Percentiles rank a stretch among this genome's conserved stretches.
Evolutionary conservation across 352 stramenopile genomes (phyloP).

Genomic region (Globisporangium takayamanum): DNA sequence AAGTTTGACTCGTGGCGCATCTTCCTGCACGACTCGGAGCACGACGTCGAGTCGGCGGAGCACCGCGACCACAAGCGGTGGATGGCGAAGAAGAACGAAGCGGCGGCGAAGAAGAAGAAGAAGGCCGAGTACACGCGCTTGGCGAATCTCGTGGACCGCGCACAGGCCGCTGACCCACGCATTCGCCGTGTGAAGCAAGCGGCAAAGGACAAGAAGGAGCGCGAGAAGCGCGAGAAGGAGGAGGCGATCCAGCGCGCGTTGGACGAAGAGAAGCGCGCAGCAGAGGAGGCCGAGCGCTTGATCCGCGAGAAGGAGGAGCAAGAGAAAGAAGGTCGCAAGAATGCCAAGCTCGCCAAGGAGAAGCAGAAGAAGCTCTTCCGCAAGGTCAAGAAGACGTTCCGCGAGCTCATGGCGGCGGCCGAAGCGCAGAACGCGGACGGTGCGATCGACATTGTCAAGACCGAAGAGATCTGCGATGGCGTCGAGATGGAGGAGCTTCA

Average conservation of each 20-base stretch:
- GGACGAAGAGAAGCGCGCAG: conserved; percentile 58
- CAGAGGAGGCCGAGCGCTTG: conserved; percentile 48
- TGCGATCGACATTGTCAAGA: conserved; percentile 65
- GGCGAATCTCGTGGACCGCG: conserved; percentile 72
- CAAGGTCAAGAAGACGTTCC: conserved; percentile 83
- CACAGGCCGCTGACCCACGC: conserved; percentile 62
- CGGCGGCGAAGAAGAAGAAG: conserved; percentile 84
- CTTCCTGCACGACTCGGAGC: conserved; percentile 78
- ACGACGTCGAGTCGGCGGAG: conserved; percentile 80
- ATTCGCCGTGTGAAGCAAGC: conserved; percentile 80
- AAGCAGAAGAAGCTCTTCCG: conserved; percentile 84
- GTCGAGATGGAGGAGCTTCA: conserved; percentile 70
- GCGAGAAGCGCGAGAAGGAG: conserved; percentile 69
- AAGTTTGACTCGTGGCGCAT: conserved; percentile 86
- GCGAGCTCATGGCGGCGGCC: conserved; percentile 61
- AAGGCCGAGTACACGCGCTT: conserved; percentile 84
- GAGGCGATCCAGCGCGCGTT: conserved; percentile 57
- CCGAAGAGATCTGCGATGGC: conserved; percentile 65
- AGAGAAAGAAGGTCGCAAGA: conserved; percentile 62
- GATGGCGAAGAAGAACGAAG: conserved; percentile 88
- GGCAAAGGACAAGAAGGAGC: conserved; percentile 80
- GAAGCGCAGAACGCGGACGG: conserved; percentile 51
- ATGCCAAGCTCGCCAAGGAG: conserved; percentile 69
- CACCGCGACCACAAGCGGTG: conserved; percentile 84
- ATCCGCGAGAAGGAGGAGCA: conserved; percentile 50